Evolutionary conservation across 2,329 filamentous ascomycete species (phyloP), one percentile per base, ranked within the genome.

Genomic region (Nemania sp.): DNA sequence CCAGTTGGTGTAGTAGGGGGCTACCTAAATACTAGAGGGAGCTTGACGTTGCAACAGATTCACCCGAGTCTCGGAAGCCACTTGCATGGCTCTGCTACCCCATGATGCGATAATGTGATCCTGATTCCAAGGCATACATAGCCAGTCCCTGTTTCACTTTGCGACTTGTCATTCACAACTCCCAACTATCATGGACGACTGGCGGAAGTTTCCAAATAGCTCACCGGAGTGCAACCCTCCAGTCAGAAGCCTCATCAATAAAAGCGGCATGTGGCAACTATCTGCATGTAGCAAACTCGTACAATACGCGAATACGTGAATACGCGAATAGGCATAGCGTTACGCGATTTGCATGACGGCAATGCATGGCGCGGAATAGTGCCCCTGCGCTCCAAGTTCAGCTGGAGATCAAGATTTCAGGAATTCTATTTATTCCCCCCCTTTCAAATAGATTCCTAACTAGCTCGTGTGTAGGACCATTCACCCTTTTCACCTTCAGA

Each of bases 391-490:
- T n/a, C 26, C n/a, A 24, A 22, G 24, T 61, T 24, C 3, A 32
- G 24, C 15, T 24, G 59, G 47, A 47, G 59, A 7, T 11, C 49
- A 55, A 13, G 59, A 47, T 35, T 47, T 54, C 26, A 26, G 59
- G 8, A 47, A 54, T 54, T n/a, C 24, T 62, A 62, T 55, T 62
- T 54, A 62, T 51, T 62, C 45, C 38, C 38, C 38, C 32, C 51
- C 53, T n/a, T 47, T 45, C 26, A 54, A 54, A 24, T 35, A 24
- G 13, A 47, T 10, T 38, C 22, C 27, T 10, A 47, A 4, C 24
- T 24, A 13, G 11, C 26, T 55, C 51, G 53, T 26, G 22, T 51
- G 13, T 15, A 62, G n/a, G 35, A 54, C 27, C 49, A 54, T 35
- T 54, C 38, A 45, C 26, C 26, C 59, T 62, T 26, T 49, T 47